Base-by-base conservation (phyloP, 1,284 basidiomycete genomes). In the Ceratobasidium sp. region DNA sequence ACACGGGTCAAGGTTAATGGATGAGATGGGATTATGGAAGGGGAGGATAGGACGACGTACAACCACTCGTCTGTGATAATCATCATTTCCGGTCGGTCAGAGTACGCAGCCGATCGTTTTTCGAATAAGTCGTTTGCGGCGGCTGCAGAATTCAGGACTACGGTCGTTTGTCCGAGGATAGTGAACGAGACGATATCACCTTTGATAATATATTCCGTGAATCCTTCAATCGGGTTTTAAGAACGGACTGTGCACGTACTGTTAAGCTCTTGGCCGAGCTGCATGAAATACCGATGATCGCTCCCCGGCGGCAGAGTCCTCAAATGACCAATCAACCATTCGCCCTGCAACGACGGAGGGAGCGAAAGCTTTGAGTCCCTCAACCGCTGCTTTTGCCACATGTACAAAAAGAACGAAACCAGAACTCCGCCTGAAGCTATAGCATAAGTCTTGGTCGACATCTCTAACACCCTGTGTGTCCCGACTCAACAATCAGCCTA, bases 161-260 rank as follows among this genome's bases (percentile, higher is more conserved):
- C 81, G 67, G 90, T 84, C 42, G 86, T 86, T 77, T 88, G 88
- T 33, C 89, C 88, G 44, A 89, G 83, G n/a, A 87, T 83, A 53
- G 83, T 83, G 56, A 89, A 83, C 79, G 89, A 89, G 46, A 89
- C 85, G 90, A 93, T 83, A 82, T 88, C 71, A 72, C 87, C 79
- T 83, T 46, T 9, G 26, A 9, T 18, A 69, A 33, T 15, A 49
- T 4, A 23, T 46, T 49, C 6, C 18, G 40, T 44, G n/a, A 23
- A 33, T 40, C 10, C 12, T 23, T 44, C 18, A 61, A 23, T 18
- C 4, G 20, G 12, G 2, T 20, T 20, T 51, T 53, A 33, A 3
- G 49, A 69, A 13, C 28, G 3, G 9, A 9, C 2, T 1, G n/a
- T 12, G 33, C 26, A 64, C 72, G 9, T 20, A 66, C 60, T 75